Percentiles rank a stretch among this genome's conserved stretches.
Conservation (phyloP, 1,284 basidiomycete species). For the Peniophora sp. region DNA sequence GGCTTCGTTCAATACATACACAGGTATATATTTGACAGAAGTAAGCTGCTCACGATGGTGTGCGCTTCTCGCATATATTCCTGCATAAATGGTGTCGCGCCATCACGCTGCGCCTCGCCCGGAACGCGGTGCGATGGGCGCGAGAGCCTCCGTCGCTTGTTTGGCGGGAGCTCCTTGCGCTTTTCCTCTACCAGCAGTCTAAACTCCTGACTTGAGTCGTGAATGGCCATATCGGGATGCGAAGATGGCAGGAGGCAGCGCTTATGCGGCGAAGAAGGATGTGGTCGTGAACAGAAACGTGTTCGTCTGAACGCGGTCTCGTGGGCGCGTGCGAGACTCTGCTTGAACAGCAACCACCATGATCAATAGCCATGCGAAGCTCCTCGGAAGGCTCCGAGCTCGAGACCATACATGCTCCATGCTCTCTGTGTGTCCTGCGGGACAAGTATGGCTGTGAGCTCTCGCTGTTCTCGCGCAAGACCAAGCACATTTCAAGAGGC, state of each 20-base stretch:
- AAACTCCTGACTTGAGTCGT: conserved; percentile 56
- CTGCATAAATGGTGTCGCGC: conserved; percentile 41
- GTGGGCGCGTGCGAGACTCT: too few relatives aligned
- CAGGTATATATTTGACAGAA: conserved; percentile 15
- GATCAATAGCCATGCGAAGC: too few relatives aligned
- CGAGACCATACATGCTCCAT: too few relatives aligned
- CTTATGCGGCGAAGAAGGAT: conserved; percentile 7
- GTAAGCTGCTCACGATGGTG: conserved; percentile 43
- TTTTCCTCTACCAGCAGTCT: conserved; percentile 41
- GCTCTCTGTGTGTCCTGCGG: too few relatives aligned
- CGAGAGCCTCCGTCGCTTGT: conserved; percentile 43
- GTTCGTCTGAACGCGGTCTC: conserved; percentile 1
- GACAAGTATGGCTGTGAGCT: too few relatives aligned
- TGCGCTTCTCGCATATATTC: conserved; percentile 69
- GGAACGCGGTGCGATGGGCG: conserved; percentile 24
- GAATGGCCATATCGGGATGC: conserved; percentile 19
- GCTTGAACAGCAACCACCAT: too few relatives aligned
- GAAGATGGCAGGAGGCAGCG: conserved; percentile 18
- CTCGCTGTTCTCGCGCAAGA: too few relatives aligned
- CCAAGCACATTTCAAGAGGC: too few relatives aligned
- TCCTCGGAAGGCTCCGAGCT: too few relatives aligned
- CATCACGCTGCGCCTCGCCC: conserved; percentile 23
- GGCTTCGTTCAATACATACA: background rate
- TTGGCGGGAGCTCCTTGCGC: conserved; percentile 30
- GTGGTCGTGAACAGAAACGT: conserved; percentile 6